Evolutionary conservation across 2,329 filamentous ascomycete genomes (phyloP), one percentile per base, ranked within the genome.

Genomic region (Sporothrix euskadiensis): DNA sequence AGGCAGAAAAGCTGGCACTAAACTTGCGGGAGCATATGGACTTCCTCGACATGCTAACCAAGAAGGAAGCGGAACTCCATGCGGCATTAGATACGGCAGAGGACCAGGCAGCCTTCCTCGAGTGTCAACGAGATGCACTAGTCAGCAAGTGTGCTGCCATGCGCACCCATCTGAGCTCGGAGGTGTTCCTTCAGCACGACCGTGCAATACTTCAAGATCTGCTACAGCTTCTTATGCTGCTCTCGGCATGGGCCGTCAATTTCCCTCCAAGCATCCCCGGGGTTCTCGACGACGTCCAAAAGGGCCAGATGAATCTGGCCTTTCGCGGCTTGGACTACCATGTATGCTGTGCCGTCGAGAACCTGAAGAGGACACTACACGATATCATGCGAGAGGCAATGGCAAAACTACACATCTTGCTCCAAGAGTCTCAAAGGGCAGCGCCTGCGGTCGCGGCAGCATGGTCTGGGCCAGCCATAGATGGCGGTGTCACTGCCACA

Each of bases 401-500:
- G n/a, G 26, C 41, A 9, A 22, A 71, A 26, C 47, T 71, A 56
- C 22, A 47, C 56, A 26, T 26, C 26, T 56, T 61, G 3, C 22
- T 71, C 19, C 56, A 71, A 49, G 19, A 12, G 22, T 71, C 39
- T 12, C 41, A 44, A 19, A 26, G 35, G 9, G 56, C 30, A 14
- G 69, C 69, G 4, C 39, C 39, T 16, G 49, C 56, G 26, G 57
- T 52, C 4, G 56, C 57, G 4, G 54, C 56, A 41, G 3, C 44
- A 4, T 71, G 69, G 69, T 35, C 69, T 4, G 16, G n/a, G 39
- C 3, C 69, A 22, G 16, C 14, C 12, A 2, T 12, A 9, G 32
- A 63, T 16, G 69, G 69, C 41, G 69, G 69, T 56, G 10, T 71
- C 7, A 8, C 30, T 14, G 44, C 41, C 41, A 57, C 61, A 39